phyloP scores from a whole-genome alignment of 176 grass and related monocot genomes.

The Coix lacrymajobi region DNA sequence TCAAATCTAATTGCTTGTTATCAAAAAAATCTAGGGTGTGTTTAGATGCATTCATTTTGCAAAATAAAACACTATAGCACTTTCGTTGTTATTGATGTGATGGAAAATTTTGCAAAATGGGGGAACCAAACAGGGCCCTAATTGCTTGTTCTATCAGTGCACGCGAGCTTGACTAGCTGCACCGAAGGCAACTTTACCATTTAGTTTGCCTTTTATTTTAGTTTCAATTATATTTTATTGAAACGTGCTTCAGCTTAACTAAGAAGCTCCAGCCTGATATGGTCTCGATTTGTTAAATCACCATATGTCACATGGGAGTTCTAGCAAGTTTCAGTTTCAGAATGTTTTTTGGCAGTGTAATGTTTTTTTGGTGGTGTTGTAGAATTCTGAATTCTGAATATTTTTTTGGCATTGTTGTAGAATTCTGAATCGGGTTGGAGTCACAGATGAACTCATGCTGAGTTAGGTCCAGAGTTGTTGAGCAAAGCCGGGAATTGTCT shows the following conservation, averaged over 20 bases:
- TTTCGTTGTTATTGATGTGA: too few relatives aligned
- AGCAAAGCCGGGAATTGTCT: not conserved
- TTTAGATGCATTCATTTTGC: too few relatives aligned
- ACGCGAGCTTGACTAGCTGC: not conserved
- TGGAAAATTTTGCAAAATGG: too few relatives aligned
- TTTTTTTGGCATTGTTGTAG: not conserved
- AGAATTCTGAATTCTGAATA: not conserved
- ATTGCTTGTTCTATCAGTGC: not conserved
- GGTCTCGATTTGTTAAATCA: not conserved
- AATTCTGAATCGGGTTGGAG: not conserved
- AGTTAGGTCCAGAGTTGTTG: constrained; percentile 15
- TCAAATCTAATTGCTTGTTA: not conserved
- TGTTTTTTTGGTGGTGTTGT: not conserved
- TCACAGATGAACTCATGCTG: not conserved
- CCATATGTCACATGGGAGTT: not conserved
- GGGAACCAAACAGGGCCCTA: too few relatives aligned
- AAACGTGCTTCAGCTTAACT: not conserved
- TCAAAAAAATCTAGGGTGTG: too few relatives aligned
- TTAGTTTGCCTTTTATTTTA: not conserved
- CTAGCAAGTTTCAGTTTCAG: not conserved
- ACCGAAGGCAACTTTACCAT: not conserved
- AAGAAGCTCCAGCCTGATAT: not conserved
- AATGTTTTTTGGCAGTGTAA: not conserved
- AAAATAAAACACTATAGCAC: too few relatives aligned
- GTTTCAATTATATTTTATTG: not conserved